These are phyloP conservation scores for Aspergillus pseudotamarii DNA, from an alignment of 2,329 filamentous ascomycete species.

Conservation along the genomic window DNA sequence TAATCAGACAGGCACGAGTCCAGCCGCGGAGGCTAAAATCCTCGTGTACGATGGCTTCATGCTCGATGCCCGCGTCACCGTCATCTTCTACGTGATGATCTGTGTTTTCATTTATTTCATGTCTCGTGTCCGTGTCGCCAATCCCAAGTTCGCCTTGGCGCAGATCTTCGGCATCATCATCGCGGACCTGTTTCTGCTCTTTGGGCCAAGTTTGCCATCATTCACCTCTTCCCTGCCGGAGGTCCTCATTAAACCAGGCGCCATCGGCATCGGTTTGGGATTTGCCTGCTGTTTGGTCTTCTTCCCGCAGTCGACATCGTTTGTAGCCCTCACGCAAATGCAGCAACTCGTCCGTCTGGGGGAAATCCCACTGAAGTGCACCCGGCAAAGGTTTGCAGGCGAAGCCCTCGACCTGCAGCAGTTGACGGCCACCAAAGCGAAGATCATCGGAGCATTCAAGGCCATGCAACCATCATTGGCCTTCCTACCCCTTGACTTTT, in stretches of 20 bases:
- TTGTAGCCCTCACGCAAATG: slow-evolving; percentile 41
- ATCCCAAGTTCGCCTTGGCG: slow-evolving; percentile 50
- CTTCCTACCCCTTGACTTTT: slow-evolving; percentile 52
- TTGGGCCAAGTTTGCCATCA: slow-evolving; percentile 45
- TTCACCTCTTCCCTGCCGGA: slow-evolving; percentile 44
- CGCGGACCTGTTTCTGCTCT: slow-evolving; percentile 48
- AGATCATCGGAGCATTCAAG: slow-evolving; percentile 42
- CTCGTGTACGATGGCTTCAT: slow-evolving; percentile 49
- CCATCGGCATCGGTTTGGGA: slow-evolving; percentile 50
- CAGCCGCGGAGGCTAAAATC: slow-evolving; percentile 33
- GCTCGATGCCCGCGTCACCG: slow-evolving; percentile 51
- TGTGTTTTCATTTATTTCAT: slow-evolving; percentile 49
- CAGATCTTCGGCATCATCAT: slow-evolving; percentile 54
- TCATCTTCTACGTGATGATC: slow-evolving; percentile 38
- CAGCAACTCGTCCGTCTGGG: slow-evolving; percentile 32
- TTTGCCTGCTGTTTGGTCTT: slow-evolving; percentile 47
- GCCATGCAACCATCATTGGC: slow-evolving; percentile 41
- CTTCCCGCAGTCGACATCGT: slow-evolving; percentile 54
- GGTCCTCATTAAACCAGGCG: slow-evolving; percentile 48
- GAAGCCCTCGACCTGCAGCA: slow-evolving; percentile 20
- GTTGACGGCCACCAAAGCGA: slow-evolving; percentile 32
- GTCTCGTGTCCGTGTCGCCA: slow-evolving; percentile 48
- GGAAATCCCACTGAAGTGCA: slow-evolving; percentile 34
- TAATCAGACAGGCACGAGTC: slow-evolving; percentile 33
- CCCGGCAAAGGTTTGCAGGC: slow-evolving; percentile 20